Percentiles rank a stretch among this genome's conserved stretches.
phyloP scores from a whole-genome alignment of 140 eudicot species.

The Stevia rebaudiana region DNA sequence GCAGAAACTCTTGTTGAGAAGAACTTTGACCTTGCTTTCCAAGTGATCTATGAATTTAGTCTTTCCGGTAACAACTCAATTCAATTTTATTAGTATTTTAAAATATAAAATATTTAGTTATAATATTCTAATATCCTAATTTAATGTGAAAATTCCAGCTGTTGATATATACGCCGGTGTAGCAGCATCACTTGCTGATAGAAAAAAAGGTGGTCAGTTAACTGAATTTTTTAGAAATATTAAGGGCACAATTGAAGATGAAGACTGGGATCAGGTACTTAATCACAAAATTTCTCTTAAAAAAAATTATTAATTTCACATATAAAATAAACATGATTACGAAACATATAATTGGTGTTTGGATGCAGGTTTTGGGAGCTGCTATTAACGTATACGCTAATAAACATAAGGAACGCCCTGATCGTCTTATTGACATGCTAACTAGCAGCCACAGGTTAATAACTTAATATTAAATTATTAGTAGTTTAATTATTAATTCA shows the following conservation, averaged over 20 bases:
- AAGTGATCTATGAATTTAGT: conserved; percentile 72
- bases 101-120: neutral
- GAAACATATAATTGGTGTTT: neutral
- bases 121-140: conserved; percentile 15
- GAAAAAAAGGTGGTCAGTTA: conserved; percentile 84
- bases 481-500: neutral
- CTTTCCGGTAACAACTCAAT: conserved; percentile 55
- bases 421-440: conserved; percentile 98
- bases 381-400: conserved; percentile 97
- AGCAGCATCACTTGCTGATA: conserved; percentile 94
- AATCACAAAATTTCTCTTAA: neutral
- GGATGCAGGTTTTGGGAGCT: conserved; percentile 87
- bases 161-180: conserved; percentile 98
- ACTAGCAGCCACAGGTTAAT: conserved; percentile 92
- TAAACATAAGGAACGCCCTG: conserved; percentile 97
- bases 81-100: conserved; percentile 5
- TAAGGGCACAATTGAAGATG: conserved; percentile 93
- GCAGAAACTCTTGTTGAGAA: conserved; percentile 91
- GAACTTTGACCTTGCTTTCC: conserved; percentile 89
- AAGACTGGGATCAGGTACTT: conserved; percentile 92
- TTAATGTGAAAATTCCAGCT: conserved; percentile 42
- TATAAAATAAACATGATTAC: neutral
- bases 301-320: conserved; percentile 2
- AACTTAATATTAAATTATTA: too few relatives aligned
- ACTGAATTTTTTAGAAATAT: conserved; percentile 92